Base-by-base conservation (phyloP, 306 rosid genomes). In the Acacia melanoxylon region DNA sequence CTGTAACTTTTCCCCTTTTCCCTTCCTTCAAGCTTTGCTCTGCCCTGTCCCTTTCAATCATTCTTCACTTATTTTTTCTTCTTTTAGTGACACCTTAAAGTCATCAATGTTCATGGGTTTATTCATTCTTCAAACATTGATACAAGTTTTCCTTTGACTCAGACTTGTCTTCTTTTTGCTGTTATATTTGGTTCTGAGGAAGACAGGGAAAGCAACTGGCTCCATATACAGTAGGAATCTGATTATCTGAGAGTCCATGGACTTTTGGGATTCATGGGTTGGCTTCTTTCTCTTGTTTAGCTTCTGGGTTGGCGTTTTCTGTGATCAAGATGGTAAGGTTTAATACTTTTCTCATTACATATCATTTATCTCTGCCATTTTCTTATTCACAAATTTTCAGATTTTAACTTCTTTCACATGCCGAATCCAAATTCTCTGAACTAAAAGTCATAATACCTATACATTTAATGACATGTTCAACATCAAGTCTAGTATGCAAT, bases 271-370 rank as follows among this genome's bases (percentile, higher is more conserved):
- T 87, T 76, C 76, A 65, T 84, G 86, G 86, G 76, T 51, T 77
- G 80, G 67, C 86, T 87, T 90, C 84, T 77, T 87, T 79, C 83
- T 94, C 76, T 78, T 89, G 76, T 84, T 17, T 69, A 78, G 86
- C 83, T 87, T 88, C 83, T 90, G 87, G 87, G 29, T 41, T 72
- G 82, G 81, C 52, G 79, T 90, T 75, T 84, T 87, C 67, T 82
- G 85, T 74, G 89, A 81, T 80, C 90, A 93, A 88, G 89, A 90
- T 86, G 97, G 98, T 94, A 92, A 68, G 87, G 35, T 24, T 63
- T 78, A 76, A 5, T 59, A 77, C 72, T 72, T 72, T 27, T 79
- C 31, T 62, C 71, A 41, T 59, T 49, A 80, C 6, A 27, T 72
- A 41, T 9, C 54, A 56, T 56, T 56, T 52, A 54, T 46, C 4